Base-by-base conservation (phyloP, 2,329 filamentous ascomycete genomes). In the Leptosphaerulina australis region DNA sequence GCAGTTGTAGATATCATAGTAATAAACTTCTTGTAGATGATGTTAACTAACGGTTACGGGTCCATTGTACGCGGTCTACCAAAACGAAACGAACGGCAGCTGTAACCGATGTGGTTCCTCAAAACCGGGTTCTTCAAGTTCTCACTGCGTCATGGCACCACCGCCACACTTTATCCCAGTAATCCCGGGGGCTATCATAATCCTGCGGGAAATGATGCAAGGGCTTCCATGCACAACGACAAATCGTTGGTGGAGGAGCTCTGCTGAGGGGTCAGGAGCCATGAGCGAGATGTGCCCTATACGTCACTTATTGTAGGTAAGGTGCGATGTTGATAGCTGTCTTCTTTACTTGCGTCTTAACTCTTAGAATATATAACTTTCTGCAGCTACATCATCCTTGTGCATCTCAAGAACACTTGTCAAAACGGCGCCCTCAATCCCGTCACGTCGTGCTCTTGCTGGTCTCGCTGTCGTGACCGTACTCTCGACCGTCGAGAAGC, bases 361-460 rank as follows among this genome's bases (percentile, higher is more conserved):
- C 36, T 41, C 12, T 5, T 39, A 14, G 11, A 35, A 4, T 21
- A 2, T 18, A 26, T 31, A 7, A 25, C 21, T 39, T n/a, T 38
- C 24, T n/a, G 34, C 22, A 21, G 20, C 29, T 8, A 11, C 28
- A 15, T 20, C 22, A 7, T 14, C 14, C n/a, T 37, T 26, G 17
- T 18, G 14, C 26, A 24, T 14, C 7, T 10, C 3, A 21, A 20
- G 35, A 35, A 34, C 37, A 38, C 29, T 24, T 8, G 24, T 56
- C 58, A 70, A 62, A 34, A 68, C 66, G 64, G 64, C 67, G 59
- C 59, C 67, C 26, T 58, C 63, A 63, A 46, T 56, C 53, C 56
- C 66, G 9, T 56, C 66, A 35, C 66, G 68, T 40, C 69, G 68
- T 44, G 69, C 69, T 37, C 64, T 69, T 53, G 67, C 69, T n/a